Conservation (phyloP, 2,329 filamentous ascomycete genomes). For the Exophiala sp. region DNA sequence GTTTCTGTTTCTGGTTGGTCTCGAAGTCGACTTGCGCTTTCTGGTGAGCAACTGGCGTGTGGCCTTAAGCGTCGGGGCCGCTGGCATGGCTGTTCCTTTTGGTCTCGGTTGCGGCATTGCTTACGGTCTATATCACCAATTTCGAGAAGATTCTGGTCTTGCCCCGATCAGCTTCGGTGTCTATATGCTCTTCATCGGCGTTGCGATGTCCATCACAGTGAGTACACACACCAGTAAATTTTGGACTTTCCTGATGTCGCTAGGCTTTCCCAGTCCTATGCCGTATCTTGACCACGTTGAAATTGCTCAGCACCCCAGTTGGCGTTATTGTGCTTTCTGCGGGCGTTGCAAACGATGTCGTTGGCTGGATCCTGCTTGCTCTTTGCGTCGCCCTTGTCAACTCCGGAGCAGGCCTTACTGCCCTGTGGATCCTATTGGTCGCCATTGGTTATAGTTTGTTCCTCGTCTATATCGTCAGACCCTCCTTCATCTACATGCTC, state of each 20-base stretch:
- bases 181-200: constrained; percentile 78
- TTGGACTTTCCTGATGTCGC: constrained; percentile 6
- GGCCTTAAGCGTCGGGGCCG: constrained; percentile 71
- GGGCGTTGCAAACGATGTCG: constrained; percentile 88
- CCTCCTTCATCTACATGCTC: constrained; percentile 70
- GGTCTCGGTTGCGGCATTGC: constrained; percentile 76
- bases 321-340: constrained; percentile 86
- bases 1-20: constrained; percentile 81
- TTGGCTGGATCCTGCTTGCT: constrained; percentile 86
- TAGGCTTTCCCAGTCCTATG: constrained; percentile 82
- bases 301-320: constrained; percentile 76
- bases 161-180: constrained; percentile 60
- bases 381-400: constrained; percentile 93
- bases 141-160: constrained; percentile 55
- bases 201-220: constrained; percentile 87
- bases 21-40: constrained; percentile 80
- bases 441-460: constrained; percentile 73
- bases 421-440: constrained; percentile 78
- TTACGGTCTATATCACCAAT: constrained; percentile 75
- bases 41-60: constrained; percentile 76
- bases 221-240: constrained; percentile 21
- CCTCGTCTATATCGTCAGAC: constrained; percentile 68
- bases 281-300: constrained; percentile 86
- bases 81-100: constrained; percentile 80
- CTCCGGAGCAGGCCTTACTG: constrained; percentile 74